Evolutionary conservation across 257 asterid genomes (phyloP), one percentile per base, ranked within the genome.

Genomic region (Lantana camara): DNA sequence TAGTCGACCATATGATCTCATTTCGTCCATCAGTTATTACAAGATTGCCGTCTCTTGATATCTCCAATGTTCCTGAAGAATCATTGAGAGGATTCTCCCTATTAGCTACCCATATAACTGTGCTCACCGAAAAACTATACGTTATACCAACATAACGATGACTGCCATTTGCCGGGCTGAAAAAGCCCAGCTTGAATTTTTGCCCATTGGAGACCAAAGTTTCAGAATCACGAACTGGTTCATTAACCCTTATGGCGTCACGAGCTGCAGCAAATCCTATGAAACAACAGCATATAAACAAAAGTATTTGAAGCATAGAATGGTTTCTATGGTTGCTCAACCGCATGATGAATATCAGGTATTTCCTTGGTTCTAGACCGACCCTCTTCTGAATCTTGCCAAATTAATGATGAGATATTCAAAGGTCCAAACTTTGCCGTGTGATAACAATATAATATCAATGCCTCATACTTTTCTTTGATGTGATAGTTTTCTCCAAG

Each of bases 101-200:
- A 32, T 86, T 83, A 10, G 91, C 91, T 12, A 83, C 87, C 95
- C 95, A 86, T 1, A 79, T 63, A n/a, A 76, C 57, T 13, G 84
- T 50, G 32, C 24, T 72, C 66, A 13, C 60, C 21, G 42, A 71
- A 21, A 52, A 38, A 38, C 48, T 51, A 41, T 57, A 85, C 85
- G 80, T 78, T 57, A 85, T 76, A 5, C 88, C 90, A 11, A 82
- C 67, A 17, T 83, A 85, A 16, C 81, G 73, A 14, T 22, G 11
- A 19, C 23, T 51, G 50, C 62, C 69, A 10, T 67, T 60, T 3
- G 12, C 34, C 0, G 83, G 89, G 60, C 82, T 77, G 30, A 85
- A 83, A 67, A 83, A 83, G 1, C 90, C 87, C 62, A 85, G 19
- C 0, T 72, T 75, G 71, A 79, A 85, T 3, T 11, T 58, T 7